These are phyloP conservation scores for Citropsis articulata DNA, from an alignment of 345 rosid genomes.

Conservation along the genomic window DNA sequence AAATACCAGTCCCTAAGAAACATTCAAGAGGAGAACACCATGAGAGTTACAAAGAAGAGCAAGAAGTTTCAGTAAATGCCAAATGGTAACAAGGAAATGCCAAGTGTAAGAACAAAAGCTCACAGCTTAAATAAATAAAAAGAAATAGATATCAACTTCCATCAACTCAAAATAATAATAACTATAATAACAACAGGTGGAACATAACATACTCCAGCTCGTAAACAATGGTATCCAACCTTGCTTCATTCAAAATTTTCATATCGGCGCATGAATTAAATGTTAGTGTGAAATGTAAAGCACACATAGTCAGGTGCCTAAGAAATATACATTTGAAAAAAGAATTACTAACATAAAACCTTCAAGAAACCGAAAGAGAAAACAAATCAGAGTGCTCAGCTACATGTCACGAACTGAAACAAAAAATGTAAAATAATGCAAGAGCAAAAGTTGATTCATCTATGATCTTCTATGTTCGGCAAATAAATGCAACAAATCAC, in stretches of 20 bases:
- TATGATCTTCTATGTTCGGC: background rate
- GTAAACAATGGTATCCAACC: background rate
- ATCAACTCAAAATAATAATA: background rate
- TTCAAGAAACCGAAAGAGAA: background rate
- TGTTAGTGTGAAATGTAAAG: background rate
- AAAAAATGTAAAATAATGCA: background rate
- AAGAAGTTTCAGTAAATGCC: background rate
- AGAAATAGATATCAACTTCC: background rate
- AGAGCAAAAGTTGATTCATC: background rate
- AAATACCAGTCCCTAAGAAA: conserved; percentile 70
- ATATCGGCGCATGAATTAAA: background rate
- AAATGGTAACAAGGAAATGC: background rate
- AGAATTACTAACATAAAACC: background rate
- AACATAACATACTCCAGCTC: background rate
- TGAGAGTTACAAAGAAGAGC: background rate
- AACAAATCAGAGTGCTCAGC: background rate
- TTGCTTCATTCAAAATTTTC: background rate
- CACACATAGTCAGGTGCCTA: background rate
- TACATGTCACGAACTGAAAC: background rate
- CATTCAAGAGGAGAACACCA: background rate
- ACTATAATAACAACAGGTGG: too few relatives aligned
- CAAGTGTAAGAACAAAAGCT: background rate
- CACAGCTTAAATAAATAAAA: background rate
- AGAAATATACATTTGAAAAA: background rate
- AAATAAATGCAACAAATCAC: background rate